Evolutionary conservation across 2,329 filamentous ascomycete genomes (phyloP), one percentile per base, ranked within the genome.

Genomic region (Cercospora zeina): DNA sequence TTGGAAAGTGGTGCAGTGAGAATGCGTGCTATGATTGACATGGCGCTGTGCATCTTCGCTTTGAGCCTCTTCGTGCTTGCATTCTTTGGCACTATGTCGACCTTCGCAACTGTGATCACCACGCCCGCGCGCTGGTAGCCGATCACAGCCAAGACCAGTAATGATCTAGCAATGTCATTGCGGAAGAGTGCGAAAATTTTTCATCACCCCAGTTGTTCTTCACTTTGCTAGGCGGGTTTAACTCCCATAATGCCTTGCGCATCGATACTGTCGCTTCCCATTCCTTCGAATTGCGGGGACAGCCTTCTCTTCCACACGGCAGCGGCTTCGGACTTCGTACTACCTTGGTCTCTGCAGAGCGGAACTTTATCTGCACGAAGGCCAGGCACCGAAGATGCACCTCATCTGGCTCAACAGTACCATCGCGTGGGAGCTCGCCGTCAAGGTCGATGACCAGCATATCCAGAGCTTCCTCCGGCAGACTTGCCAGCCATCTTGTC

Each of bases 81-180:
- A 33, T 27, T 27, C 27, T 9, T 31, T 34, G 49, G 27, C 9
- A 53, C 49, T 21, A 53, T 53, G 30, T 34, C 30, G 8, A 31
- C 31, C 27, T 14, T 53, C n/a, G 30, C 19, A 14, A 31, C n/a
- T 6, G 16, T 53, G n/a, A 14, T 53, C 1, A 33, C 16, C 4
- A 16, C 27, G 11, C 49, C 27, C 4, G 49, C 49, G 16, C 33
- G 31, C 27, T 53, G 49, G 49, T 53, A 53, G 27, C 11, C n/a
- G 30, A 53, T 34, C 10, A 34, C 9, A 53, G 31, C 49, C 49
- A 53, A 14, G 8, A 11, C 49, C 49, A 53, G 10, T 34, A 53
- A 11, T 53, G 49, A 21, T 53, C 30, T 19, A 53, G 31, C 49
- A 53, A 53, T 21, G n/a, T n/a, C 27, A 53, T 21, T 34, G 49